phyloP scores from a whole-genome alignment of 2,329 filamentous ascomycete genomes.

The Clonostachys sp. region DNA sequence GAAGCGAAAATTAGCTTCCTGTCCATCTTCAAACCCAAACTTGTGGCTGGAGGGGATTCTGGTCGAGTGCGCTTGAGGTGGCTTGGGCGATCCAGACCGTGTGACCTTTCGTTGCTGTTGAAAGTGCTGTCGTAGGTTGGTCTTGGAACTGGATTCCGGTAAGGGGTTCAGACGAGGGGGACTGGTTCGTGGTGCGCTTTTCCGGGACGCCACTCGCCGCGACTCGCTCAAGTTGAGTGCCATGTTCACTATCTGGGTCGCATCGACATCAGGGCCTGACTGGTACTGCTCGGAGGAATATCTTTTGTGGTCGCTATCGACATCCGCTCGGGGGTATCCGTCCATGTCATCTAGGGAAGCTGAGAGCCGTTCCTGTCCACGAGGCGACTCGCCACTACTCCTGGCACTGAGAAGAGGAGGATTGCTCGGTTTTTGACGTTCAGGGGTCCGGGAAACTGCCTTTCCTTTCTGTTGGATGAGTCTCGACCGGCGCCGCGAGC shows the following conservation, averaged over 20 bases:
- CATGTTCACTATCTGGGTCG: conserved; percentile 88
- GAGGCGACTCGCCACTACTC: too few relatives aligned
- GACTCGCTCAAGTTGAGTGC: conserved; percentile 85
- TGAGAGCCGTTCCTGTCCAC: too few relatives aligned
- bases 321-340: too few relatives aligned
- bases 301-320: neutral
- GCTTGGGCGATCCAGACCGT: conserved; percentile 55
- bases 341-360: too few relatives aligned
- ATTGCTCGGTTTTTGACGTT: neutral
- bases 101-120: conserved; percentile 65
- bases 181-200: conserved; percentile 45
- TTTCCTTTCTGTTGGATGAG: conserved; percentile 5
- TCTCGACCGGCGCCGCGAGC: conserved; percentile 18
- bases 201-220: conserved; percentile 58
- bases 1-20: conserved; percentile 44
- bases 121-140: conserved; percentile 63
- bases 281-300: conserved; percentile 1
- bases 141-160: conserved; percentile 46
- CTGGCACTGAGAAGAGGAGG: too few relatives aligned
- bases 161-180: conserved; percentile 47
- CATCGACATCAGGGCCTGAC: conserved; percentile 61
- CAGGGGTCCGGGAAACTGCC: conserved; percentile 1
- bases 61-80: conserved; percentile 34
- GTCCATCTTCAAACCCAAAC: neutral
- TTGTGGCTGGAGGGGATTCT: conserved; percentile 31